Base-by-base conservation (phyloP, 2,329 filamentous ascomycete species). In the Nemania diffusa region DNA sequence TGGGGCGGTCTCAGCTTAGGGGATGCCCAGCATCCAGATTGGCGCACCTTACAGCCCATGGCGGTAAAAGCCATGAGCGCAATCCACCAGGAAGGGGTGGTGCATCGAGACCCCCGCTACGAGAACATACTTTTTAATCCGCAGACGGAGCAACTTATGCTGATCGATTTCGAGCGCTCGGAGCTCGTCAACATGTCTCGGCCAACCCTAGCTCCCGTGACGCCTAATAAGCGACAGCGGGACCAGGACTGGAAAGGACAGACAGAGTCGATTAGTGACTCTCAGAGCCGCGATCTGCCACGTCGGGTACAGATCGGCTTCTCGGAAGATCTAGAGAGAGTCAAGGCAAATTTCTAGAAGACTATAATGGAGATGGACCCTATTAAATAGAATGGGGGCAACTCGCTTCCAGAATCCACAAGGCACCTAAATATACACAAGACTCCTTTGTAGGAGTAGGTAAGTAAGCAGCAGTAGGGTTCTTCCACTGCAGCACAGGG, bases 131-230 rank as follows among this genome's bases (percentile, higher is more conserved):
- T 79, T 42, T 71, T 73, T 3, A 74, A 76, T 58, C 37, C 32
- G 1, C 69, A 75, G 68, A 73, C 69, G 0, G 64, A 63, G 7
- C 20, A 70, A 7, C 67, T 78, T 7, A 76, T 79, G 64, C 66
- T 79, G 7, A 76, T 78, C n/a, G 74, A 79, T 65, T 79, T 79
- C 67, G 72, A 79, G 63, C 66, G 73, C 62, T 65, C 62, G n/a
- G 57, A 59, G 50, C 59, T 77, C n/a, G 27, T 74, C 26, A 42
- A 69, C 29, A 65, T n/a, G 6, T 64, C 62, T 48, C 68, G 67
- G 20, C 69, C 40, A 56, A 58, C 65, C 20, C 62, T 73, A 32
- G 65, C 51, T 56, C 68, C 69, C 53, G 34, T 72, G 34, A 61
- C 74, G 55, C 72, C 63, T 22, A 74, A 72, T 22, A 76, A 73